Base-by-base conservation (phyloP, 768 basidiomycete genomes). In the Goffeauzyma gilvescens region DNA sequence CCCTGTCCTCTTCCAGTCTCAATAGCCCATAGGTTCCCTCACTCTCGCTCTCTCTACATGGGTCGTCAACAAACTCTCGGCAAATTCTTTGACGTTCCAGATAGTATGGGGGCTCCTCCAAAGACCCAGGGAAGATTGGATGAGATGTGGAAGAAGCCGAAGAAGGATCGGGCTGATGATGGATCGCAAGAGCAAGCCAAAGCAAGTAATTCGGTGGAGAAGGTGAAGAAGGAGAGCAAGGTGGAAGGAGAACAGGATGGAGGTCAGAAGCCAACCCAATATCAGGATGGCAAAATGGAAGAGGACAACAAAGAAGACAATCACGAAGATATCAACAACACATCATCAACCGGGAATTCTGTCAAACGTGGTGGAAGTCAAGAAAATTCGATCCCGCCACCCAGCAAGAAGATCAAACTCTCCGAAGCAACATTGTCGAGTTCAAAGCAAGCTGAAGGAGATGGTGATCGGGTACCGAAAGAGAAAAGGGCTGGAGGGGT, bases 51-150 rank as follows among this genome's bases (percentile, higher is more conserved):
- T n/a, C n/a, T n/a, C n/a, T n/a, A n/a, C n/a, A 45, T 45, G 44
- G 44, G 38, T 17, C 39, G 40, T 39, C 44, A 45, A 45, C 35
- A 30, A 4, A 45, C 44, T 7, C 21, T 45, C n/a, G 44, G 44
- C 15, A 45, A 45, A 33, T 45, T 45, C 38, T 45, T 27, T 28
- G 44, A 38, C 10, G 28, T 39, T 27, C 37, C 44, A 2, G 37
- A 18, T 13, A 28, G 27, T 3, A 38, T 20, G 12, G 17, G 22
- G 2, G 4, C 37, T 38, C 37, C 37, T 10, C 4, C 37, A 8
- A 24, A 24, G 21, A 21, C 23, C 15, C 37, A 38, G 21, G 9
- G 22, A 23, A 25, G 27, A 13, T 25, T 38, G 17, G n/a, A 25
- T 14, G 27, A 13, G 22, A 26, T 26, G 20, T 38, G 9, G 2